phyloP scores from a whole-genome alignment of 257 asterid genomes.

The Solanum stenotomum region DNA sequence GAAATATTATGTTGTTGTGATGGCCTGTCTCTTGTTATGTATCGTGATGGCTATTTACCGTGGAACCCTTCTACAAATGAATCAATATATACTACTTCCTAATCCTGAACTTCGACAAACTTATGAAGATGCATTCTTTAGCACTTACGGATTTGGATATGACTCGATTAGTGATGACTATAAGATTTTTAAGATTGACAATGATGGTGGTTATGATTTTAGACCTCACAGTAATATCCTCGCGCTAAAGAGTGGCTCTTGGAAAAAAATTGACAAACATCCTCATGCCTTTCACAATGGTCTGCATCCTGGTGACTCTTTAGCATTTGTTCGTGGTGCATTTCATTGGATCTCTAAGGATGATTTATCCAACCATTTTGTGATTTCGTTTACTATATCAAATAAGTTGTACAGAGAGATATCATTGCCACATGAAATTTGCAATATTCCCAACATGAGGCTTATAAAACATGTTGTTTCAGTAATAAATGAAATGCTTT shows the following conservation, averaged over 20 bases:
- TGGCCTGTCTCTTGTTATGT: too few relatives aligned
- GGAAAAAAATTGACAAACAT: not conserved
- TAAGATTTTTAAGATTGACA: not conserved
- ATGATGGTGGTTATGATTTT: not conserved
- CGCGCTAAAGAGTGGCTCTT: not conserved
- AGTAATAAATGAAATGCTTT: not conserved
- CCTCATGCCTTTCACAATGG: not conserved
- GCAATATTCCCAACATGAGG: not conserved
- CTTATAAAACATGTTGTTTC: fast-evolving
- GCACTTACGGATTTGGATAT: not conserved
- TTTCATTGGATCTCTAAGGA: not conserved
- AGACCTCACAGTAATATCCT: not conserved
- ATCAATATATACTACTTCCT: not conserved
- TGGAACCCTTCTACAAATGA: not conserved
- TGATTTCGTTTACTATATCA: not conserved
- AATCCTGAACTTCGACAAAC: not conserved
- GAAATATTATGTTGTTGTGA: not conserved
- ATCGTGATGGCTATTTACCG: too few relatives aligned
- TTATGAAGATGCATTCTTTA: not conserved
- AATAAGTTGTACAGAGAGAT: not conserved
- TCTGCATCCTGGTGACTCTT: not conserved
- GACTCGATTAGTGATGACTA: not conserved
- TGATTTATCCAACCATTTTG: not conserved
- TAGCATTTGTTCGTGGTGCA: not conserved
- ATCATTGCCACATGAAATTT: not conserved